Evolutionary conservation across 495 filamentous ascomycete species (phyloP).

Genomic region (Podospora fimiseda): DNA sequence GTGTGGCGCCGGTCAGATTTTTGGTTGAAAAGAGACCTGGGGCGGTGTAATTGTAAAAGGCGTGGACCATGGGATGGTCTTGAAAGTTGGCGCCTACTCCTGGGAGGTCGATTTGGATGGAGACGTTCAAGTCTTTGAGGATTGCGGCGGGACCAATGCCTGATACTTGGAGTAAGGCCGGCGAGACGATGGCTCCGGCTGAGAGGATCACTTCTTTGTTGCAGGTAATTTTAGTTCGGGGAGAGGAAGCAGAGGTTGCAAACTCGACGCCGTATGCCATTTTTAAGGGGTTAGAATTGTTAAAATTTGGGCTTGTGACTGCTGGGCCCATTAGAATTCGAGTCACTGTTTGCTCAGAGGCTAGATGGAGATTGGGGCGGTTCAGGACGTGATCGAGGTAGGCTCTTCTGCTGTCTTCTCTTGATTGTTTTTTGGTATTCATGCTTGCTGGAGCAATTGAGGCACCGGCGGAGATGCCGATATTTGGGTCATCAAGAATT

Average conservation of each 20-base stretch:
- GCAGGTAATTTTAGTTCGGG: slow-evolving; percentile 10
- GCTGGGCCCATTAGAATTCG: slow-evolving; percentile 26
- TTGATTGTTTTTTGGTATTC: slow-evolving; percentile 39
- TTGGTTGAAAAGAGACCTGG: slow-evolving; percentile 27
- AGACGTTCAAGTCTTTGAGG: slow-evolving; percentile 43
- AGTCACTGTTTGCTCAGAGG: slow-evolving; percentile 40
- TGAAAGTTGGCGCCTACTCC: slow-evolving; percentile 61
- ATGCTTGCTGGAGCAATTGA: slow-evolving; percentile 43
- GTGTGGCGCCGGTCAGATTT: slow-evolving; percentile 27
- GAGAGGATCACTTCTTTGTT: slow-evolving; percentile 56
- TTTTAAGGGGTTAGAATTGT: slow-evolving; percentile 31
- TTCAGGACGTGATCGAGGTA: slow-evolving; percentile 37
- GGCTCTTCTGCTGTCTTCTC: slow-evolving; percentile 45
- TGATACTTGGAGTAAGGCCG: slow-evolving; percentile 55
- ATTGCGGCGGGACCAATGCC: slow-evolving; percentile 52
- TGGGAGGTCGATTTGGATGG: slow-evolving; percentile 46
- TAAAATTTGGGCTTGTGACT: slow-evolving; percentile 8
- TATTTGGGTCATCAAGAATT: slow-evolving; percentile 38
- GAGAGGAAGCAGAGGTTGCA: slow-evolving; percentile 2
- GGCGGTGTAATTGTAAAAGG: slow-evolving; percentile 35
- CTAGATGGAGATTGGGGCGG: slow-evolving; percentile 41
- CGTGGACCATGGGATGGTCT: slow-evolving; percentile 53
- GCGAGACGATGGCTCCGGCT: slow-evolving; percentile 54
- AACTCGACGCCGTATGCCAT: slow-evolving; percentile 22
- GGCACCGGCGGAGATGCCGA: slow-evolving; percentile 42